A percentile compares a stretch with the other conserved stretches of the same genome.
Conservation (phyloP, 1,284 basidiomycete species). For the Trichosporon asahii region DNA sequence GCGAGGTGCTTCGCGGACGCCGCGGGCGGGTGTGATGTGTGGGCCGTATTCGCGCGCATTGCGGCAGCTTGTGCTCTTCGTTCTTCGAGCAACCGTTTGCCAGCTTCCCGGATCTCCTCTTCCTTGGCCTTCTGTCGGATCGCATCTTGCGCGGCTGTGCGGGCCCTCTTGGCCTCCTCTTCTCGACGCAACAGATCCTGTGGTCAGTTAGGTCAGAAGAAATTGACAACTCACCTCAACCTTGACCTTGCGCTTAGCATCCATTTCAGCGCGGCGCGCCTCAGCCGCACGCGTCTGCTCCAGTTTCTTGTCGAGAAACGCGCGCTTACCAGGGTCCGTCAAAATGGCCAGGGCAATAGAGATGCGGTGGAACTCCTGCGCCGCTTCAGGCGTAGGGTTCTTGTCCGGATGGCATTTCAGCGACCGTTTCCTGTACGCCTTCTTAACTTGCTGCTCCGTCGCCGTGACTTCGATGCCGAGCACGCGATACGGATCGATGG, state of each 20-base stretch:
- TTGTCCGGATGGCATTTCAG: constrained; percentile 86
- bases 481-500: constrained; percentile 69
- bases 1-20: background rate
- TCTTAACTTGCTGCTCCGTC: constrained; percentile 76
- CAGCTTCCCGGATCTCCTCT: constrained; percentile 74
- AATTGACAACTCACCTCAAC: constrained; percentile 55
- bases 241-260: constrained; percentile 72
- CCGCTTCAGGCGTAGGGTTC: constrained; percentile 50
- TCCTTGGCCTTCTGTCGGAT: constrained; percentile 57
- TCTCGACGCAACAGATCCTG: constrained; percentile 79
- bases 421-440: constrained; percentile 75
- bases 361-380: constrained; percentile 80
- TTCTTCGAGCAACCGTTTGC: constrained; percentile 66
- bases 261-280: constrained; percentile 69
- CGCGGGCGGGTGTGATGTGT: background rate
- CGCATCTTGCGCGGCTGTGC: constrained; percentile 61
- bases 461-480: constrained; percentile 65
- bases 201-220: background rate
- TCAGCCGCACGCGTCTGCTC: constrained; percentile 68
- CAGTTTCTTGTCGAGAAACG: constrained; percentile 76
- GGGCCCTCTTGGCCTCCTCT: constrained; percentile 62
- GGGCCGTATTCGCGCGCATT: constrained; percentile 12
- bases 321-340: constrained; percentile 73
- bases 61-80: constrained; percentile 23
- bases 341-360: constrained; percentile 80